A percentile compares a stretch with the other conserved stretches of the same genome.
phyloP scores from a whole-genome alignment of 2,329 filamentous ascomycete species.

The Knufia fluminis region DNA sequence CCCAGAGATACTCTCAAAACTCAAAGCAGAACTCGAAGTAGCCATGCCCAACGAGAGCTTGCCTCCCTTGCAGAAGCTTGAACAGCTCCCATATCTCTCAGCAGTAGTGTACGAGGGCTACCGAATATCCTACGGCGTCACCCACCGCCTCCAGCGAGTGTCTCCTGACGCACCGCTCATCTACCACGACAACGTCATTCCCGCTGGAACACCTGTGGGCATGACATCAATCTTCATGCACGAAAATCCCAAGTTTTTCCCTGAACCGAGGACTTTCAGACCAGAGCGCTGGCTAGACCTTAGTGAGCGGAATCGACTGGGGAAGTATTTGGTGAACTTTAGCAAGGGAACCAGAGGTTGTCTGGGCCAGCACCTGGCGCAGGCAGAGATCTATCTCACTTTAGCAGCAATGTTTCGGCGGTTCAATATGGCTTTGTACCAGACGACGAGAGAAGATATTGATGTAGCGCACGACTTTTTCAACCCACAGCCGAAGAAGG shows the following conservation, averaged over 20 bases:
- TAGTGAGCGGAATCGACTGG: neutral
- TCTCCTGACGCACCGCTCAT: neutral
- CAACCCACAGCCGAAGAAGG: too few relatives aligned
- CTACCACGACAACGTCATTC: constrained; percentile 41
- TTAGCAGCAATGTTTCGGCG: constrained; percentile 15
- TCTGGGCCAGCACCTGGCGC: constrained; percentile 19
- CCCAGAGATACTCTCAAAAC: too few relatives aligned
- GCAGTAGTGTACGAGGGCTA: neutral
- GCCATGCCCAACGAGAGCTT: too few relatives aligned
- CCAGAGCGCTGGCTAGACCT: neutral
- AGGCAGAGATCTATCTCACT: constrained; percentile 18
- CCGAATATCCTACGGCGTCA: neutral
- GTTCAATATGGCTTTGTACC: too few relatives aligned
- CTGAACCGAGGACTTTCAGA: neutral
- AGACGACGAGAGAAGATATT: too few relatives aligned
- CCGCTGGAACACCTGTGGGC: constrained; percentile 37
- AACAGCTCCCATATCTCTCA: neutral
- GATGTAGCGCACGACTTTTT: too few relatives aligned
- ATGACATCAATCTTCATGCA: constrained; percentile 27
- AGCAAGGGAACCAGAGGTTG: constrained; percentile 16
- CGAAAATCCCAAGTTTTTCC: neutral
- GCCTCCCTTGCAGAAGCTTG: neutral
- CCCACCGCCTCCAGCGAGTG: neutral
- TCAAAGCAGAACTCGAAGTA: too few relatives aligned
- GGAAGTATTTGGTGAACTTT: constrained; percentile 16